A percentile compares a stretch with the other conserved stretches of the same genome.
phyloP scores from a whole-genome alignment of 495 filamentous ascomycete species.

The Cercophora newfieldiana region DNA sequence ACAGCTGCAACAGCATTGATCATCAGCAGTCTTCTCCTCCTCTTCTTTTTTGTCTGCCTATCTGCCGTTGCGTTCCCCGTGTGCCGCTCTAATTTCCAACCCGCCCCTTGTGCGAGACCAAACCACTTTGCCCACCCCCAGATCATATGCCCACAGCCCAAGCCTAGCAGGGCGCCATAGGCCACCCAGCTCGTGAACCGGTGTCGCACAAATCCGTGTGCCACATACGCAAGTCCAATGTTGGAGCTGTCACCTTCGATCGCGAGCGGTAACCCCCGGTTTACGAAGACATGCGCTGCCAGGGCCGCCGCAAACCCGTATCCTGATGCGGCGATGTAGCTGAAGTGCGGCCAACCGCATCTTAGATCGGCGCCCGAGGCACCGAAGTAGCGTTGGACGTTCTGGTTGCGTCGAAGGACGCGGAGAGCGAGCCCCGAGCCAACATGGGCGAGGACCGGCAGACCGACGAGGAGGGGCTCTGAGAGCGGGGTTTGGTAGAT shows the following conservation, averaged over 20 bases:
- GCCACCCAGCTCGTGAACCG: constrained; percentile 63
- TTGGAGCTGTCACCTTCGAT: constrained; percentile 82
- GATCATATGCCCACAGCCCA: constrained; percentile 75
- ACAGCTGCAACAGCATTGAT: constrained; percentile 63
- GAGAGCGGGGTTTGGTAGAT: constrained; percentile 79
- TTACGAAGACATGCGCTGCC: constrained; percentile 67
- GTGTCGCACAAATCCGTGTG: constrained; percentile 78
- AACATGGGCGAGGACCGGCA: constrained; percentile 59
- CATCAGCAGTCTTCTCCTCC: constrained; percentile 64
- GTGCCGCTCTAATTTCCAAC: constrained; percentile 26
- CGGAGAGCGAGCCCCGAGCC: constrained; percentile 73
- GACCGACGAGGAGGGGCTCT: constrained; percentile 62
- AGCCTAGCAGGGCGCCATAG: constrained; percentile 65
- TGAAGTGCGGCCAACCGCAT: constrained; percentile 66
- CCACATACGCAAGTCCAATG: constrained; percentile 76
- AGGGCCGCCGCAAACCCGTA: constrained; percentile 65
- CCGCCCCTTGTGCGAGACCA: constrained; percentile 47
- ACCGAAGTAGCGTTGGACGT: constrained; percentile 68
- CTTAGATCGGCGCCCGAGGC: constrained; percentile 30
- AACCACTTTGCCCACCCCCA: constrained; percentile 83
- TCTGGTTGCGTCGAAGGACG: constrained; percentile 65
- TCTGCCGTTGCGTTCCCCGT: constrained; percentile 35
- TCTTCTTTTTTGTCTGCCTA: constrained; percentile 44
- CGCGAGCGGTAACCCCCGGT: constrained; percentile 66
- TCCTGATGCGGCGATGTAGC: constrained; percentile 64